Base-by-base conservation (phyloP, 2,329 filamentous ascomycete species). In the Apiospora hydei region DNA sequence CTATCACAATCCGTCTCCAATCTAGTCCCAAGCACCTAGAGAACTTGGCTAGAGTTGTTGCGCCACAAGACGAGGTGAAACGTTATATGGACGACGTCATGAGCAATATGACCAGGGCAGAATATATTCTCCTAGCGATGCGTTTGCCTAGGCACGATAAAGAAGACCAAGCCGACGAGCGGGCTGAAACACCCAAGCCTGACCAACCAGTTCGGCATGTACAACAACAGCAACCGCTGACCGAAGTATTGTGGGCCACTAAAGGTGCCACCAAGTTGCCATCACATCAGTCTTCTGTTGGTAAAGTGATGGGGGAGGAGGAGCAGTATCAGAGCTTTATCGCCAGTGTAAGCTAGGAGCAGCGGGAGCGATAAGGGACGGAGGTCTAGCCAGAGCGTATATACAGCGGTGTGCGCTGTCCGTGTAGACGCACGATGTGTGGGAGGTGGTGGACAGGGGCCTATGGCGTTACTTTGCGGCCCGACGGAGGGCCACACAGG, bases 61-160 rank as follows among this genome's bases (percentile, higher is more conserved):
- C 90, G 26, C 88, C 89, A 2, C 84, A 85, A 41, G 89, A 92
- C 21, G 90, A 92, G 75, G 91, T 92, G 30, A 83, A 84, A 67
- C 85, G 88, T 66, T 92, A 93, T 76, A 93, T 93, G 91, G 88
- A 92, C 77, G 88, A 92, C 77, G 84, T 93, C 6, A 92, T 93
- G 90, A 87, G 89, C 72, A 91, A 88, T 74, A 91, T 90, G 86
- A 92, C 90, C 11, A 86, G 91, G 46, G 90, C 90, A 18, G 90
- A 92, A 80, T 92, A 92, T 77, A 85, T 92, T 4, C 81, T 92
- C 30, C 82, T 93, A 41, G 91, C 91, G 14, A 92, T 92, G 90
- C 86, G 90, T 67, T 83, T 93, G 18, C 90, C 90, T 0, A 85
- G 86, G 68, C 80, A 80, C 10, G 81, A 82, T 41, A 81, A 78